A percentile compares a stretch with the other conserved stretches of the same genome.
Conservation (phyloP, 1,284 basidiomycete genomes). For the Volvariella volvacea region DNA sequence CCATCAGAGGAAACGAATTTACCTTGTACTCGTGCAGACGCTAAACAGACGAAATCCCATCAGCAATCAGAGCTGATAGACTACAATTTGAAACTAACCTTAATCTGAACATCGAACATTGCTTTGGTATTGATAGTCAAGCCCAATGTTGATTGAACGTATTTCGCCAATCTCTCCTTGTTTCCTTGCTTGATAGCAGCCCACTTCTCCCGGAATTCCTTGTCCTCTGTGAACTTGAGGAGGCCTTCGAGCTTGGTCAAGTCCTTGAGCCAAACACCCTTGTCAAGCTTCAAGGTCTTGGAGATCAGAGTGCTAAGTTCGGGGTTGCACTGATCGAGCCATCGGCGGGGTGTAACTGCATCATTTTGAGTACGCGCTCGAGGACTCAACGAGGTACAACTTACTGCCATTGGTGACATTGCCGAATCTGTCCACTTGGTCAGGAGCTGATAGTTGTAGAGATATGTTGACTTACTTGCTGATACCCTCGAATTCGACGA, state of each 20-base stretch:
- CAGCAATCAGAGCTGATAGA: neutral
- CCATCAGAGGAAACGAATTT: conserved; percentile 1
- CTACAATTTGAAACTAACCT: conserved; percentile 38
- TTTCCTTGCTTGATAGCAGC: conserved; percentile 80
- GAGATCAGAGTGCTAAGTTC: conserved; percentile 79
- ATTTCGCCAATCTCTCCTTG: conserved; percentile 77
- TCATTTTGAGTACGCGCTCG: conserved; percentile 7
- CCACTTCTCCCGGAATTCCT: conserved; percentile 73
- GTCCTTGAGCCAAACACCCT: conserved; percentile 76
- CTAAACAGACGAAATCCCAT: conserved; percentile 24
- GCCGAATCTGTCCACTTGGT: conserved; percentile 43
- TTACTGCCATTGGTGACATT: conserved; percentile 84
- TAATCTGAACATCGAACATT: conserved; percentile 91
- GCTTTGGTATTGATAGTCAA: conserved; percentile 71
- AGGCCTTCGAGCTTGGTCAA: conserved; percentile 65
- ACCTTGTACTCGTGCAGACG: conserved; percentile 87
- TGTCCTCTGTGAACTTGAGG: conserved; percentile 62
- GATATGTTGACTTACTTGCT: conserved; percentile 54
- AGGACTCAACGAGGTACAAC: conserved; percentile 22
- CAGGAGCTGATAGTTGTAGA: neutral
- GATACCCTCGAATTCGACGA: conserved; percentile 77
- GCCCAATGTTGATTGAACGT: conserved; percentile 73
- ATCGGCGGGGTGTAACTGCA: conserved; percentile 75
- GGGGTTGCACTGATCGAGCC: conserved; percentile 92
- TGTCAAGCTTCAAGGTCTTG: conserved; percentile 69